Conservation (phyloP, 306 rosid species). For the Aeschynomene evenia region DNA sequence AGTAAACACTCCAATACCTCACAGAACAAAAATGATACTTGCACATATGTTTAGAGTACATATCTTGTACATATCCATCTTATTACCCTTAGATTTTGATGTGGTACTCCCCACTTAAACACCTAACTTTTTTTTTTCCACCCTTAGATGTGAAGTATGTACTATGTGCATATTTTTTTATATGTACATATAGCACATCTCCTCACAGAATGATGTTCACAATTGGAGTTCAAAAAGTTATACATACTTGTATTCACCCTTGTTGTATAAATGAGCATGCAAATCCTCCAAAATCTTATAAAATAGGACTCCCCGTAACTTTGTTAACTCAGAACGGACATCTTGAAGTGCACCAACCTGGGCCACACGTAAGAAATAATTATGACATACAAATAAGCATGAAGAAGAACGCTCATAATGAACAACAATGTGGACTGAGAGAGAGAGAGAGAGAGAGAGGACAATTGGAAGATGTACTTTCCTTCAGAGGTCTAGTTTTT, state of each 20-base stretch:
- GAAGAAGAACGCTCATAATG: not conserved
- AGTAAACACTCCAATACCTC: conserved; percentile 5
- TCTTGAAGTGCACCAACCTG: conserved; percentile 99
- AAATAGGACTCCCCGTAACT: conserved; percentile 86
- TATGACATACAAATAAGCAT: conserved; percentile 9
- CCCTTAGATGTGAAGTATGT: too few relatives aligned
- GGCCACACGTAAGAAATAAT: conserved; percentile 31
- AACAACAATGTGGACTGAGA: conserved; percentile 3
- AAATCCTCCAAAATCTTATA: conserved; percentile 90
- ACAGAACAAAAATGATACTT: too few relatives aligned
- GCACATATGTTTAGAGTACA: too few relatives aligned
- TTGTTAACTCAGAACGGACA: conserved; percentile 92
- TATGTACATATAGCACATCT: too few relatives aligned
- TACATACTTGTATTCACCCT: conserved; percentile 91
- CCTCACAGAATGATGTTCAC: not conserved
- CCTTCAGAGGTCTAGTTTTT: not conserved
- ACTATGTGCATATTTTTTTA: too few relatives aligned
- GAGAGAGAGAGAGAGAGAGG: not conserved
- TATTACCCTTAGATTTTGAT: too few relatives aligned
- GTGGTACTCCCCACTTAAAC: too few relatives aligned
- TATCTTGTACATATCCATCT: too few relatives aligned
- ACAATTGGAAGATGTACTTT: not conserved
- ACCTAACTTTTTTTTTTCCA: too few relatives aligned
- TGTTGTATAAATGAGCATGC: conserved; percentile 92
- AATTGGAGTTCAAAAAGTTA: conserved; percentile 3